Conservation (phyloP, 495 filamentous ascomycete species). For the Ramalina peruviana region DNA sequence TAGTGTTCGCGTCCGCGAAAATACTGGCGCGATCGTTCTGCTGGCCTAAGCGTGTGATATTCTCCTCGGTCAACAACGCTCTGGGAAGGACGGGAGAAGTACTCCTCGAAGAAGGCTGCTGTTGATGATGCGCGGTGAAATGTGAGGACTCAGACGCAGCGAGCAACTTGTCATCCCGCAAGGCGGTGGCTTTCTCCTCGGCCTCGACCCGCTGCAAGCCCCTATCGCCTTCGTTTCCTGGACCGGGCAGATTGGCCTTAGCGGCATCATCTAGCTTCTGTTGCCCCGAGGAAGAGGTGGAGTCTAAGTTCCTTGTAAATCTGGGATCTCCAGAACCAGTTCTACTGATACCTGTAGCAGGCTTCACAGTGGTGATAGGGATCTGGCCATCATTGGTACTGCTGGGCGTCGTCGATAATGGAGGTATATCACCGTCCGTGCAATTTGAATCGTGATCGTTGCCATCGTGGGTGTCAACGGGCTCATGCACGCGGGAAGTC, state of each 20-base stretch:
- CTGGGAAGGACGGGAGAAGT: background rate
- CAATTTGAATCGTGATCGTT: constrained; percentile 12
- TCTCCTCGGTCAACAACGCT: constrained; percentile 12
- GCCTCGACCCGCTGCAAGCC: constrained; percentile 21
- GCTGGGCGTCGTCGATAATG: background rate
- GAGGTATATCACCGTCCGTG: background rate
- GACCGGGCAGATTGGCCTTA: background rate
- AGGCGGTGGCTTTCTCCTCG: constrained; percentile 31
- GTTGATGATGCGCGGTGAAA: background rate
- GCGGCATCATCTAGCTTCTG: background rate
- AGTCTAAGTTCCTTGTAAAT: too few relatives aligned
- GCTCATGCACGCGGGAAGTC: background rate
- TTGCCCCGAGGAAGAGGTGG: background rate
- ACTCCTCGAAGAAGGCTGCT: background rate
- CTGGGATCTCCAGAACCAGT: background rate
- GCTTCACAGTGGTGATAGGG: background rate
- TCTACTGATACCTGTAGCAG: background rate
- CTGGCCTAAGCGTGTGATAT: constrained; percentile 8
- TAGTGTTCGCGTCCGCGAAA: background rate
- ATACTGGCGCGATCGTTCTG: background rate
- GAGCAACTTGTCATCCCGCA: constrained; percentile 33
- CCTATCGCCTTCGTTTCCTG: constrained; percentile 20
- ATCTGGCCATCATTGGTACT: background rate
- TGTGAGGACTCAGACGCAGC: constrained; percentile 17
- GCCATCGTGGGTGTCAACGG: background rate